Evolutionary conservation across 2,329 filamentous ascomycete genomes (phyloP).

Genomic region (Sporothrix brasiliensis): DNA sequence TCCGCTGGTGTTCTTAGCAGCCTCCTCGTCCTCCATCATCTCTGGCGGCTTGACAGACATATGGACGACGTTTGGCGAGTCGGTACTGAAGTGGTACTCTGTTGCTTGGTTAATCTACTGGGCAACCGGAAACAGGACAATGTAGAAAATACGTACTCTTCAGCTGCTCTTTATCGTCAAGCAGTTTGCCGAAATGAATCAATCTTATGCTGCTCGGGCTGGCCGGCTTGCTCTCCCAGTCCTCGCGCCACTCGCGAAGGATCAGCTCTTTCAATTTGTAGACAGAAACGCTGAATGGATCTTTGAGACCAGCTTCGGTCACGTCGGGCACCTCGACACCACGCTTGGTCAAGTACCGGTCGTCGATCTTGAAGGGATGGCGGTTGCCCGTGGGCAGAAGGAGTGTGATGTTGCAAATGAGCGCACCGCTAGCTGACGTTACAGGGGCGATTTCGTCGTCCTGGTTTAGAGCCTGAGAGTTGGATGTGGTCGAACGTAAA

Average conservation of each 20-base stretch:
- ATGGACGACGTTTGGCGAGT: slow-evolving; percentile 83
- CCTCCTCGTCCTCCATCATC: slow-evolving; percentile 77
- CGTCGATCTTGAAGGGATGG: slow-evolving; percentile 88
- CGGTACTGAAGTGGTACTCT: slow-evolving; percentile 79
- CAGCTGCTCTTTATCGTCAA: slow-evolving; percentile 84
- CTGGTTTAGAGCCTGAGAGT: slow-evolving; percentile 38
- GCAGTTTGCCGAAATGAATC: slow-evolving; percentile 86
- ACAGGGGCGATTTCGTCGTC: slow-evolving; percentile 28
- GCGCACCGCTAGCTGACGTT: slow-evolving; percentile 37
- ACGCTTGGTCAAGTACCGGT: slow-evolving; percentile 79
- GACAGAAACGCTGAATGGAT: slow-evolving; percentile 87
- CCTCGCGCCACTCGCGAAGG: slow-evolving; percentile 85
- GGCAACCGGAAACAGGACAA: background rate
- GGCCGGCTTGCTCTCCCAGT: slow-evolving; percentile 85
- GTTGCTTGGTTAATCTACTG: slow-evolving; percentile 18
- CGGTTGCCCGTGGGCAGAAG: slow-evolving; percentile 78
- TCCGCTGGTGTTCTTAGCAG: slow-evolving; percentile 63
- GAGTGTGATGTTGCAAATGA: slow-evolving; percentile 74
- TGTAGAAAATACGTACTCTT: slow-evolving; percentile 72
- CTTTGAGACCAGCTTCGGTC: slow-evolving; percentile 61
- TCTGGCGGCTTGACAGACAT: slow-evolving; percentile 91
- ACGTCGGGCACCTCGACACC: slow-evolving; percentile 74
- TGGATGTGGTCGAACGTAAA: background rate
- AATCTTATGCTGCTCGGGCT: slow-evolving; percentile 87
- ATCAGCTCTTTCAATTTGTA: slow-evolving; percentile 95